These are phyloP conservation scores for Obba rivulosa DNA, from an alignment of 768 basidiomycete genomes.

Conservation along the genomic window DNA sequence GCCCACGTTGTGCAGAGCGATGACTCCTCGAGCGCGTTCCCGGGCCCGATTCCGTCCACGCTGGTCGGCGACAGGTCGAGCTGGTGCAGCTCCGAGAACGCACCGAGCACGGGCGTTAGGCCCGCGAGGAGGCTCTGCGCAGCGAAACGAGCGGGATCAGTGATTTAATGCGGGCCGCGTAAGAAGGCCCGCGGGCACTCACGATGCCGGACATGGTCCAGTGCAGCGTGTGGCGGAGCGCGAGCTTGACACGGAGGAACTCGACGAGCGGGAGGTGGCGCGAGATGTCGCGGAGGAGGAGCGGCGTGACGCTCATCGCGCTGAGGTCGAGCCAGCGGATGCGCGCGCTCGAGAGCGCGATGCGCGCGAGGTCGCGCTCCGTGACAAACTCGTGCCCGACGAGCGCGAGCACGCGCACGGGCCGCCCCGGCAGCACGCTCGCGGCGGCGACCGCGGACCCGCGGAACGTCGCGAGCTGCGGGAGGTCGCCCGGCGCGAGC, in stretches of 20 bases:
- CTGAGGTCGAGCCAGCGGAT: slow-evolving; percentile 54
- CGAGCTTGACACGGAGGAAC: slow-evolving; percentile 49
- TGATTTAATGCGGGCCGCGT: not conserved
- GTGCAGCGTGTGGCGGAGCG: slow-evolving; percentile 61
- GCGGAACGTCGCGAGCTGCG: slow-evolving; percentile 49
- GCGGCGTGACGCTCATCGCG: slow-evolving; percentile 52
- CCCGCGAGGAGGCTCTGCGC: slow-evolving; percentile 53
- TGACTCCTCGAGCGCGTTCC: slow-evolving; percentile 40
- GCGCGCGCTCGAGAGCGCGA: slow-evolving; percentile 43
- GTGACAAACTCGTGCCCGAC: slow-evolving; percentile 53
- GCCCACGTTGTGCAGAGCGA: slow-evolving; percentile 50
- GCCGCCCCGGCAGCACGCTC: slow-evolving; percentile 53
- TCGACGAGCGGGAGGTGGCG: slow-evolving; percentile 45
- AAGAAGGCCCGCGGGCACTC: slow-evolving; percentile 25
- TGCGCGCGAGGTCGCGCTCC: slow-evolving; percentile 42
- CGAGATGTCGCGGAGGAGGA: slow-evolving; percentile 51
- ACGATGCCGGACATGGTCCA: slow-evolving; percentile 62
- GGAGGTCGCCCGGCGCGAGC: slow-evolving; percentile 40
- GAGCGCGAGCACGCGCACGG: slow-evolving; percentile 51
- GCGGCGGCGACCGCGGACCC: slow-evolving; percentile 58
- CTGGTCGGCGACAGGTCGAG: slow-evolving; percentile 61
- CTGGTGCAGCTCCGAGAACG: slow-evolving; percentile 41
- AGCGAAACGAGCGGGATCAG: slow-evolving; percentile 3
- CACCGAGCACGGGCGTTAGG: slow-evolving; percentile 50
- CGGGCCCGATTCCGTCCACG: slow-evolving; percentile 35